These are phyloP conservation scores for Lasiodiplodia gonubiensis DNA, from an alignment of 2,329 filamentous ascomycete genomes.

Conservation along the genomic window DNA sequence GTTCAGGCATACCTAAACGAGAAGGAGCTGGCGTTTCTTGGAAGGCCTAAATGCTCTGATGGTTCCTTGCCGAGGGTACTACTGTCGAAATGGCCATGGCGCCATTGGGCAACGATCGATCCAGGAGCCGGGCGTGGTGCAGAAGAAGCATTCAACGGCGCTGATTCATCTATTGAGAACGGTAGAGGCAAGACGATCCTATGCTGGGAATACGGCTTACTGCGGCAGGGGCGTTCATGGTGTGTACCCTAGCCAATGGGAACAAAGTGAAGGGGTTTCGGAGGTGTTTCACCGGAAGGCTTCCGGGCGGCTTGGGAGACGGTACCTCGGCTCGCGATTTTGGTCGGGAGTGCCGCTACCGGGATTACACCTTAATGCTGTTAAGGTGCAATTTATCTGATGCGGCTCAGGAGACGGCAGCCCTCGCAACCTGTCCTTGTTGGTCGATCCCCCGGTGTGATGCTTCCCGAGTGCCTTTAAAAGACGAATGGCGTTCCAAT, in stretches of 20 bases:
- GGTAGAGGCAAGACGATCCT: neutral
- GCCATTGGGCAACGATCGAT: neutral
- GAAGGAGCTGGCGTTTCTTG: constrained; percentile 11
- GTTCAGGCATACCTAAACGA: constrained; percentile 8
- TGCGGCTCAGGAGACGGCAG: constrained; percentile 10
- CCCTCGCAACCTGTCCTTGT: neutral
- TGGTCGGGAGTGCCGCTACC: constrained; percentile 17
- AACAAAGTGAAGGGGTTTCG: constrained; percentile 10
- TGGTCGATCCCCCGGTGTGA: constrained; percentile 9
- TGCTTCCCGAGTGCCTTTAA: constrained; percentile 4
- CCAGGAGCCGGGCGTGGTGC: neutral
- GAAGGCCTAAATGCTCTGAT: neutral
- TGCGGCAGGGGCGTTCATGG: constrained; percentile 22
- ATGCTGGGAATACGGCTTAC: neutral
- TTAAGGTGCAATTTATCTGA: constrained; percentile 21
- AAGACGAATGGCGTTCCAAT: constrained; percentile 13
- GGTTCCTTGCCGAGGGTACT: constrained; percentile 10
- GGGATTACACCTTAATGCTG: constrained; percentile 20
- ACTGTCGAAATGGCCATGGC: neutral
- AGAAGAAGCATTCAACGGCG: constrained; percentile 21
- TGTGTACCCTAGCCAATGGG: constrained; percentile 8
- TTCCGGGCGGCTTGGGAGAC: constrained; percentile 3
- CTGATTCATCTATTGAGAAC: constrained; percentile 22
- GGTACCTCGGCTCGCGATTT: constrained; percentile 23
- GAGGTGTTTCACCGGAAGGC: constrained; percentile 23